These are phyloP conservation scores for Lablab purpureus DNA, from an alignment of 306 rosid species.

Conservation along the genomic window DNA sequence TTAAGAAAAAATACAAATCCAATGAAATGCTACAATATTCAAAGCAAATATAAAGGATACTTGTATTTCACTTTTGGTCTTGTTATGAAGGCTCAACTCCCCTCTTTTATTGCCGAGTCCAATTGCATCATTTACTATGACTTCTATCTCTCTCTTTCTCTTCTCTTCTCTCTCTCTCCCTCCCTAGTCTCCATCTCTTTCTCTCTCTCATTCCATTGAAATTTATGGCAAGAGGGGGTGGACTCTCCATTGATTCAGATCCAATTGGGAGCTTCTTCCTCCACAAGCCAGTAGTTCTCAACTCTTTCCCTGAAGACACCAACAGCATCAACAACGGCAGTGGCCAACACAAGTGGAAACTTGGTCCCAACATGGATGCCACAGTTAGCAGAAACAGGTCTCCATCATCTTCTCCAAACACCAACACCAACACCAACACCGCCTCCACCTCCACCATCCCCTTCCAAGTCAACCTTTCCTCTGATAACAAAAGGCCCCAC, in stretches of 20 bases:
- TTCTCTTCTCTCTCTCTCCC: constrained; percentile 23
- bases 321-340: background rate
- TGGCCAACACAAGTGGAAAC: background rate
- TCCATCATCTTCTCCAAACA: constrained; percentile 31
- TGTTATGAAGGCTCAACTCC: constrained; percentile 59
- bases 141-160: constrained; percentile 41
- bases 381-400: constrained; percentile 32
- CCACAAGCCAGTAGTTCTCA: constrained; percentile 60
- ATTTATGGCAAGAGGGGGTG: constrained; percentile 78
- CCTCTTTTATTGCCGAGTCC: constrained; percentile 90
- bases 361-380: constrained; percentile 50
- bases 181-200: constrained; percentile 31
- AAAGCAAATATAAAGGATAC: constrained; percentile 23
- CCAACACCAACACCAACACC: background rate
- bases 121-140: constrained; percentile 64
- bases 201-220: constrained; percentile 45
- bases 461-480: constrained; percentile 70
- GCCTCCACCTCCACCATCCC: constrained; percentile 45
- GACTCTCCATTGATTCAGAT: constrained; percentile 97
- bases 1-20: background rate
- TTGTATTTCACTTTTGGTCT: constrained; percentile 47
- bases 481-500: constrained; percentile 48
- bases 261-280: constrained; percentile 57
- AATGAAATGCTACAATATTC: constrained; percentile 18
- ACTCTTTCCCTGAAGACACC: constrained; percentile 65